These are phyloP conservation scores for Fusarium sambucinum DNA, from an alignment of 2,329 filamentous ascomycete species.

Conservation along the genomic window DNA sequence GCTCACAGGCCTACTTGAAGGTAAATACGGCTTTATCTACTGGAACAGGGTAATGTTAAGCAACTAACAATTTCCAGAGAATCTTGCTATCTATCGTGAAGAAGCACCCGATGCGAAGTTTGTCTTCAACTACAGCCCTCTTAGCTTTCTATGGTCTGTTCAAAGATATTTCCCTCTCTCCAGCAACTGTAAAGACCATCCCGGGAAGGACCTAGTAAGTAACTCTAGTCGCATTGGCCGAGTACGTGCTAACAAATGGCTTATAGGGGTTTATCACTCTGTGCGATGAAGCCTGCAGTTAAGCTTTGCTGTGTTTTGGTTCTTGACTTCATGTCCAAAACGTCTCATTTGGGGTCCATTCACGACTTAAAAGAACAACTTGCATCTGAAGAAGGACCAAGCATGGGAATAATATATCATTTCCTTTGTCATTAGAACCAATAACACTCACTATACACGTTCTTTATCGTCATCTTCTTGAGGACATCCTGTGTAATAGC, in stretches of 20 bases:
- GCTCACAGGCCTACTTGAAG: not conserved
- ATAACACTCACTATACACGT: too few relatives aligned
- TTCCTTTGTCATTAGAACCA: too few relatives aligned
- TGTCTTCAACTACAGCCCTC: constrained; percentile 15
- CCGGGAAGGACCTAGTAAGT: constrained; percentile 2
- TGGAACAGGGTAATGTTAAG: rapidly evolving
- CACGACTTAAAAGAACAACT: not conserved
- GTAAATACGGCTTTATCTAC: rapidly evolving
- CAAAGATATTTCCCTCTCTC: constrained; percentile 2
- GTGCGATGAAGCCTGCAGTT: not conserved
- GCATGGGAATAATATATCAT: too few relatives aligned
- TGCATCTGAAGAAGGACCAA: too few relatives aligned
- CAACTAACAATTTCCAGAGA: not conserved
- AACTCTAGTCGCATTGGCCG: rapidly evolving
- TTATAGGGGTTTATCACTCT: constrained; percentile 5
- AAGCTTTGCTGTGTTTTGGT: not conserved
- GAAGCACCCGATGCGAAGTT: not conserved
- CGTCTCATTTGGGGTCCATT: not conserved
- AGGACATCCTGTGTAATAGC: too few relatives aligned
- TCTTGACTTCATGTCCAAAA: not conserved
- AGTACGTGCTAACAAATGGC: not conserved
- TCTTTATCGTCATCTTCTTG: rapidly evolving
- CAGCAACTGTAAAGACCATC: not conserved
- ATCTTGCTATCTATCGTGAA: not conserved
- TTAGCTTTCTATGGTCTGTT: constrained; percentile 14